Evolutionary conservation across 2,329 filamentous ascomycete species (phyloP), one percentile per base, ranked within the genome.

Genomic region (Diplodia seriata): DNA sequence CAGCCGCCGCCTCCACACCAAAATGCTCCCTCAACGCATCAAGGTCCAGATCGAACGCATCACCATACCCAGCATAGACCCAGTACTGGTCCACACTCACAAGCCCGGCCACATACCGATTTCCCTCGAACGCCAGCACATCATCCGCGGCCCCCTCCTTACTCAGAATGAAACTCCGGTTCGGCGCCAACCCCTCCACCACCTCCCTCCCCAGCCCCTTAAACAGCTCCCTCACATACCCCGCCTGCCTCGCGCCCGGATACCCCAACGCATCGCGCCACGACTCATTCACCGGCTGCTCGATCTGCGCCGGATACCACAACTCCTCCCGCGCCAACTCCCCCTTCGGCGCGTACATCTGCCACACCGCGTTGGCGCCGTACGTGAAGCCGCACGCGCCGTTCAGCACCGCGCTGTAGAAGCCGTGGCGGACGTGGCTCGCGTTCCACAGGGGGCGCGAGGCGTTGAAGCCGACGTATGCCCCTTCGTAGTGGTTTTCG

Each of bases 401-500:
- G 50, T 31, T 47, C 12, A 65, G 50, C 5, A 12, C 15, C 23
- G 62, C 62, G 50, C 20, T 55, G 31, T 55, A 65, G 49, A 65
- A 55, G 50, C 62, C 62, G 50, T 65, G 62, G 29, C 62, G 62
- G 18, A 65, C 62, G 49, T 54, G 9, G 1, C 14, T 20, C 2
- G 62, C 49, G 50, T 65, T 55, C 62, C 62, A 65, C 18, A 65
- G 23, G n/a, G 62, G 62, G 2, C 36, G 20, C 5, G 62, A 65
- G 1, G 47, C n/a, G 62, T 65, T 65, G 62, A 65, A 65, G 33
- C 47, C 50, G 14, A 54, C 50, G 50, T 55, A 26, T 3, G 62
- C 62, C 15, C 47, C 47, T 33, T 65, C 49, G 62, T 65, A 65
- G 50, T 65, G 62, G 36, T 54, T 65, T 9, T 65, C 49, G 31